phyloP scores from a whole-genome alignment of 768 basidiomycete species.

The Neoboletus magnificus region DNA sequence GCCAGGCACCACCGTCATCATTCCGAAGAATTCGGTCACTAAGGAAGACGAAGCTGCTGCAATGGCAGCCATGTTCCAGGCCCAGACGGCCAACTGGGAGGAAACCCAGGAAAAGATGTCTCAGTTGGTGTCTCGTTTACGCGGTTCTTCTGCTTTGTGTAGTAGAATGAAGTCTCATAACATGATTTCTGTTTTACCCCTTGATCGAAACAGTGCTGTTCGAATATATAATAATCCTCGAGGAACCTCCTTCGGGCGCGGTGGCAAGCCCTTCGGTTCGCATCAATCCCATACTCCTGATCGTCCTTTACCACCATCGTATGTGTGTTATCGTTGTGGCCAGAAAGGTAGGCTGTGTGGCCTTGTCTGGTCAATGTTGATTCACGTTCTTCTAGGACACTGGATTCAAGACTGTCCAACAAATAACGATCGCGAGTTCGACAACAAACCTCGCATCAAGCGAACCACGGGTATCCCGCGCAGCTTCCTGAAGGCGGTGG shows the following conservation, averaged over 20 bases:
- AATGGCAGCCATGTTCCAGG: slow-evolving; percentile 97
- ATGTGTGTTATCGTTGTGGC: slow-evolving; percentile 98
- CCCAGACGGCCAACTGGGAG: slow-evolving; percentile 93
- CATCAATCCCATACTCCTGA: slow-evolving; percentile 57
- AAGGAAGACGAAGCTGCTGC: slow-evolving; percentile 88
- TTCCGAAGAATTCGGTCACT: slow-evolving; percentile 42
- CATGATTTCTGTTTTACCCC: slow-evolving; percentile 43
- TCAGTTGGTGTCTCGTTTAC: slow-evolving; percentile 79
- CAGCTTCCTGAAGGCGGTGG: slow-evolving; percentile 95
- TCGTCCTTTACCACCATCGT: slow-evolving; percentile 85
- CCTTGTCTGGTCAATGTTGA: background rate
- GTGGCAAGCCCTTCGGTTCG: slow-evolving; percentile 49
- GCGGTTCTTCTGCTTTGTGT: slow-evolving; percentile 55
- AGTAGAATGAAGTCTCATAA: slow-evolving; percentile 75
- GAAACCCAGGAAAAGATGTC: slow-evolving; percentile 99
- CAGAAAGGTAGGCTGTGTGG: slow-evolving; percentile 72
- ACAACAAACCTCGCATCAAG: slow-evolving; percentile 93
- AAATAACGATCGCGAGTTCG: slow-evolving; percentile 92
- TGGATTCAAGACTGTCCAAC: slow-evolving; percentile 99
- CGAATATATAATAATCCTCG: slow-evolving; percentile 65
- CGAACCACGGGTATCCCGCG: slow-evolving; percentile 97
- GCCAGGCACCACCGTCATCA: slow-evolving; percentile 33
- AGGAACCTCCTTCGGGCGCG: slow-evolving; percentile 59
- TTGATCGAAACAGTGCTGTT: slow-evolving; percentile 51
- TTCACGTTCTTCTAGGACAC: slow-evolving; percentile 59